Percentiles rank a stretch among this genome's conserved stretches.
phyloP scores from a whole-genome alignment of 2,329 filamentous ascomycete species.

The Fusarium decemcellulare region DNA sequence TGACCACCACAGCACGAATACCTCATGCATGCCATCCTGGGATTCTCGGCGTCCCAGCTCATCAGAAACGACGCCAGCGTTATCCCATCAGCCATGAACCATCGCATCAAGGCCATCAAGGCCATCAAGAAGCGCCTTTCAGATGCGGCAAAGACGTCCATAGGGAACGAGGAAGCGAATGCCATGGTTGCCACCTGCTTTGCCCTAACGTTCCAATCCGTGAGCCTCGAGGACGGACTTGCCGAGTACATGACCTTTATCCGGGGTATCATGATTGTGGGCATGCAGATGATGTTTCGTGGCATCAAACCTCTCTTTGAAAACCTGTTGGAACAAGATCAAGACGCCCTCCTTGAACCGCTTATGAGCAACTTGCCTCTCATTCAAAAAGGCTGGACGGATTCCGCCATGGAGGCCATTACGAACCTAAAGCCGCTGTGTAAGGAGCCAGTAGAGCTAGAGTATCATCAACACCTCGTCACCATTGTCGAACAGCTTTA shows the following conservation, averaged over 20 bases:
- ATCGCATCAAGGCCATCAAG: slow-evolving; percentile 76
- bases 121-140: slow-evolving; percentile 70
- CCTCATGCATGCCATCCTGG: slow-evolving; percentile 79
- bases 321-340: slow-evolving; percentile 59
- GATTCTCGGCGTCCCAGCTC: slow-evolving; percentile 77
- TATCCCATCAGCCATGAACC: slow-evolving; percentile 70
- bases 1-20: slow-evolving; percentile 68
- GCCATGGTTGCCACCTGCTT: slow-evolving; percentile 72
- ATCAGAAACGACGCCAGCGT: slow-evolving; percentile 66
- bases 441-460: slow-evolving; percentile 57
- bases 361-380: slow-evolving; percentile 62
- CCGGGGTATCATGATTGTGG: slow-evolving; percentile 69
- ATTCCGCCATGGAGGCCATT: slow-evolving; percentile 62
- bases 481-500: slow-evolving; percentile 66
- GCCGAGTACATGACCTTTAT: slow-evolving; percentile 74
- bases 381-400: slow-evolving; percentile 61
- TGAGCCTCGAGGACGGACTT: slow-evolving; percentile 70
- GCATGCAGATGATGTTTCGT: slow-evolving; percentile 66
- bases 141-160: slow-evolving; percentile 56
- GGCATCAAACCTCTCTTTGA: slow-evolving; percentile 66
- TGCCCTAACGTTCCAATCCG: slow-evolving; percentile 71
- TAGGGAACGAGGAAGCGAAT: slow-evolving; percentile 68
- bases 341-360: slow-evolving; percentile 59
- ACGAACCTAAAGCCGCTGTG: slow-evolving; percentile 60
- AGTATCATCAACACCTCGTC: slow-evolving; percentile 61